Conservation (phyloP, 768 basidiomycete species). For the Mycena pura region DNA sequence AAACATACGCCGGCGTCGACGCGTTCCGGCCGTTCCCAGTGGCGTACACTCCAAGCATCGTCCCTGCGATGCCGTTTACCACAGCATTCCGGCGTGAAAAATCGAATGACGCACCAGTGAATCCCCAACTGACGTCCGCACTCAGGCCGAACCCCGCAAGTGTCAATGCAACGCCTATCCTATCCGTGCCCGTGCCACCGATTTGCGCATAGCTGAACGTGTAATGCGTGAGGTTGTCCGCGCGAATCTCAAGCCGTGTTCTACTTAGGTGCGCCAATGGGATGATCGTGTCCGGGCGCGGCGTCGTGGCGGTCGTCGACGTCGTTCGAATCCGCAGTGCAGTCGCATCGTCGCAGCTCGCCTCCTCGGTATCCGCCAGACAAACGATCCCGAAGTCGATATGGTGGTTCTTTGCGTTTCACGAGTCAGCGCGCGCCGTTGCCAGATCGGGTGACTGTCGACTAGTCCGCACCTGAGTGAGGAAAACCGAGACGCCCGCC, state of each 20-base stretch:
- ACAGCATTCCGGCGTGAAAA: too few species aligned
- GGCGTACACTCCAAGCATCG: slow-evolving; percentile 20
- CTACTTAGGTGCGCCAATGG: slow-evolving; percentile 1
- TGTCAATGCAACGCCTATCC: too few species aligned
- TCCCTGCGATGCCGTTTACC: neutral
- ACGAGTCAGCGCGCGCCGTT: neutral
- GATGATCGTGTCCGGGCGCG: slow-evolving; percentile 12
- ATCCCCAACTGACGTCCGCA: slow-evolving; percentile 25
- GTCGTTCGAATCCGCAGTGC: slow-evolving; percentile 20
- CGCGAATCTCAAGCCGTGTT: slow-evolving; percentile 23
- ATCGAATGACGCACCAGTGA: slow-evolving; percentile 9
- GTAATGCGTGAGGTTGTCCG: slow-evolving; percentile 23
- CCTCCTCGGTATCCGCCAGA: neutral
- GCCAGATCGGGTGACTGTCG: too few species aligned
- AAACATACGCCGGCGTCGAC: slow-evolving; percentile 23
- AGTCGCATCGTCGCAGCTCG: slow-evolving; percentile 9
- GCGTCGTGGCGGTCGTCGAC: slow-evolving; percentile 6
- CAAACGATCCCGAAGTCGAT: slow-evolving; percentile 24
- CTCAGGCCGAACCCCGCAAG: slow-evolving; percentile 20
- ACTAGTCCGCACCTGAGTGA: slow-evolving; percentile 27
- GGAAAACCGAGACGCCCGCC: slow-evolving; percentile 39
- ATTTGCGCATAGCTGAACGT: slow-evolving; percentile 13
- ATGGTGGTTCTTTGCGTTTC: slow-evolving; percentile 12
- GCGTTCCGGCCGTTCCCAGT: slow-evolving; percentile 21
- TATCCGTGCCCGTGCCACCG: neutral